A percentile compares a stretch with the other conserved stretches of the same genome.
These are phyloP conservation scores for Allium cepa DNA, from an alignment of 106 monocot species.

Conservation along the genomic window DNA sequence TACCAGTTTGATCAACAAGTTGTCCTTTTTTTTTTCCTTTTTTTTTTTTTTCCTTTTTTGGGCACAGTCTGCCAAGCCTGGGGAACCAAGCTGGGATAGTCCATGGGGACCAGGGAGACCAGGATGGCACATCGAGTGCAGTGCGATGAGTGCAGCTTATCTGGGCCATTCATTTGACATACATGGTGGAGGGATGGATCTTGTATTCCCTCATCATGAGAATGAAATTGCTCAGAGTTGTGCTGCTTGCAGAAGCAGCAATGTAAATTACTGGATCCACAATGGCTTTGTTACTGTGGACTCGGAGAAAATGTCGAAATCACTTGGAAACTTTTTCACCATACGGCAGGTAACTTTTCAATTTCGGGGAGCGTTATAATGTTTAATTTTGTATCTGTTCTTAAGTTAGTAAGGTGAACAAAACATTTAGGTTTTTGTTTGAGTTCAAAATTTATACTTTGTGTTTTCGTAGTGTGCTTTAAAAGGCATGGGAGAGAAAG, in stretches of 20 bases:
- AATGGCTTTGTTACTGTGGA: constrained; percentile 93
- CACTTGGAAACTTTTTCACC: constrained; percentile 84
- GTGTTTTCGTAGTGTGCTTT: too few relatives aligned
- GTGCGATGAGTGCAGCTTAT: constrained; percentile 95
- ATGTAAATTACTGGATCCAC: constrained; percentile 75
- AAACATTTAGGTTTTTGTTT: too few relatives aligned
- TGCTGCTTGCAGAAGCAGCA: constrained; percentile 70
- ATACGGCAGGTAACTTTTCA: constrained; percentile 58
- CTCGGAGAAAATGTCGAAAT: constrained; percentile 94
- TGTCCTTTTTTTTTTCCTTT: too few relatives aligned
- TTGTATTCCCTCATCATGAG: constrained; percentile 96
- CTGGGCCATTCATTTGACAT: constrained; percentile 90
- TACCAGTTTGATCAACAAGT: background rate
- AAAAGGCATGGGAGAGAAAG: too few relatives aligned
- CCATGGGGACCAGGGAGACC: constrained; percentile 98
- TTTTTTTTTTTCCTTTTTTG: too few relatives aligned
- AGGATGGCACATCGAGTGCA: constrained; percentile 99
- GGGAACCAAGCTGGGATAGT: constrained; percentile 91
- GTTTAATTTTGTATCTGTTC: too few relatives aligned
- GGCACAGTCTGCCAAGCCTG: constrained; percentile 64
- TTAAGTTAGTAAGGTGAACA: too few relatives aligned
- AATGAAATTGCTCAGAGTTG: constrained; percentile 99
- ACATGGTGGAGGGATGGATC: constrained; percentile 97
- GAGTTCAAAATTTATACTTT: too few relatives aligned
- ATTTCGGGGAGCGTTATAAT: too few relatives aligned